These are phyloP conservation scores for Larix sibirica DNA, from an alignment of 83 land plant species.

Conservation along the genomic window DNA sequence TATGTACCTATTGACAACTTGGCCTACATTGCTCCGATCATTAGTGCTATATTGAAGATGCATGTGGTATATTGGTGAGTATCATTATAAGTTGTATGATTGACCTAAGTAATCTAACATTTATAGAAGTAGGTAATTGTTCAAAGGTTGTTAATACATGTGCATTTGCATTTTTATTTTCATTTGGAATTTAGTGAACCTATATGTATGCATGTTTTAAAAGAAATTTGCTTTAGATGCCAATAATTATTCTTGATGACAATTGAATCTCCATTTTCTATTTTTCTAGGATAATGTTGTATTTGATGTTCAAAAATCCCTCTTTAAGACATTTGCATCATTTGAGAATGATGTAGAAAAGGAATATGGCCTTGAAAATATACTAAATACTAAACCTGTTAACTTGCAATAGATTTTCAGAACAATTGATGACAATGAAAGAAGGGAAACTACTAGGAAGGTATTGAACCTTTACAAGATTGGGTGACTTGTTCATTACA, in stretches of 20 bases:
- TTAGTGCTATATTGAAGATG: too few relatives aligned
- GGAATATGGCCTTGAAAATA: slow-evolving; percentile 27
- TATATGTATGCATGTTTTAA: too few relatives aligned
- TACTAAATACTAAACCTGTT: slow-evolving; percentile 40
- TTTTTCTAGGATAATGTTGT: slow-evolving; percentile 49
- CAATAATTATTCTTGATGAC: too few relatives aligned
- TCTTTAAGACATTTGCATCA: slow-evolving; percentile 32
- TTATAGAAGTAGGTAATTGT: too few relatives aligned
- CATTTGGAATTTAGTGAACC: too few relatives aligned
- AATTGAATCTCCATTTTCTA: too few relatives aligned
- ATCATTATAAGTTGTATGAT: too few relatives aligned
- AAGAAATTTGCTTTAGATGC: too few relatives aligned
- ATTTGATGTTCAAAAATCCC: slow-evolving; percentile 34
- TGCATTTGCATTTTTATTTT: too few relatives aligned
- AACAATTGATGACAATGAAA: slow-evolving; percentile 19
- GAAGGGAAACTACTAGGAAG: slow-evolving; percentile 34
- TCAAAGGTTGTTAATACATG: too few relatives aligned
- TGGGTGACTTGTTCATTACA: slow-evolving; percentile 61
- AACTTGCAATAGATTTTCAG: slow-evolving; percentile 37
- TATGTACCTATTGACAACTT: slow-evolving; percentile 22
- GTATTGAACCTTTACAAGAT: slow-evolving; percentile 54
- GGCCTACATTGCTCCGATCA: neutral
- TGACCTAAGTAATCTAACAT: too few relatives aligned
- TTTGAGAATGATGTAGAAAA: slow-evolving; percentile 36
- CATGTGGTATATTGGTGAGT: too few relatives aligned